Evolutionary conservation across 2,329 filamentous ascomycete genomes (phyloP), one percentile per base, ranked within the genome.

Genomic region (Sporothrix schenckii): DNA sequence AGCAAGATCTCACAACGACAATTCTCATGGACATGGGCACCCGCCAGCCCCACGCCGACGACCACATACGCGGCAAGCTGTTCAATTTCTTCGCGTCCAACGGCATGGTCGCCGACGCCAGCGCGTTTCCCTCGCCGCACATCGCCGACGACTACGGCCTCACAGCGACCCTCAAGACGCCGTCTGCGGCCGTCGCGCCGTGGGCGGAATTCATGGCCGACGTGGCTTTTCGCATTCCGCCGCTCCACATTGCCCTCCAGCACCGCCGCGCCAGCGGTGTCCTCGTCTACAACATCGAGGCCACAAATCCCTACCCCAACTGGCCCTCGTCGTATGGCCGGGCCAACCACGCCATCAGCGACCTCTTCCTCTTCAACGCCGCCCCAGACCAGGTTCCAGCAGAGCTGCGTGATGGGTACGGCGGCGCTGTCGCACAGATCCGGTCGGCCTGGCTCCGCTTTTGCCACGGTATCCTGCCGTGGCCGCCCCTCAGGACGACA

Each of bases 341-440:
- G 50, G 50, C 50, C 50, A 21, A 52, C 50, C 50, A 52, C 50
- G 50, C 50, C 16, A 52, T 52, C n/a, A 52, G n/a, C 50, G 50
- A 52, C 50, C 50, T 52, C 50, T 52, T 52, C 50, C n/a, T 52
- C 16, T 21, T 52, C n/a, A 52, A 52, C 50, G 50, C 50, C 3
- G 50, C 50, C 50, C 16, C 3, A 10, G 50, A 52, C 50, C 50
- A 52, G 50, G 50, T 52, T 3, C 4, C 50, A 6, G 19, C 50
- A 3, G 50, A 19, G 9, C n/a, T 21, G 7, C 16, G 9, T 0
- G 50, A 52, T 10, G 50, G 19, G 16, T 52, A 52, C 50, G 3
- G n/a, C 6, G 50, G 50, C 50, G n/a, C 50, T 10, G 50, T 52
- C 9, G n/a, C n/a, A n/a, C 50, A 52, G 50, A 52, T 52, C 4